A percentile compares a stretch with the other conserved stretches of the same genome.
Conservation (phyloP, 495 filamentous ascomycete genomes). For the Aspergillus taichungensis region DNA sequence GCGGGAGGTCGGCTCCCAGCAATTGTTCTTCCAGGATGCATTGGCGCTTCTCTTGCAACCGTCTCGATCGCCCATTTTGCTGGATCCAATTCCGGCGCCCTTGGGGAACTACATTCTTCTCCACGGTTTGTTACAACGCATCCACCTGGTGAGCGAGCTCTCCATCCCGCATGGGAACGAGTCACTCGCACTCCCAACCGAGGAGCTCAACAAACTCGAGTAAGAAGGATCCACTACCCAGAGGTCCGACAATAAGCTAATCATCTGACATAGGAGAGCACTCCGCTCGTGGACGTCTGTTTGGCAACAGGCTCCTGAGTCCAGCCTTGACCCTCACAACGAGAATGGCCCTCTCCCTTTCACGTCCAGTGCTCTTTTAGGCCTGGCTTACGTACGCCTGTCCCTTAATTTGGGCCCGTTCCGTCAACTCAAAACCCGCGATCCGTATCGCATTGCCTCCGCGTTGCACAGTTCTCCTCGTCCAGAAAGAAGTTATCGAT, state of each 20-base stretch:
- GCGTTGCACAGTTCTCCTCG: conserved; percentile 25
- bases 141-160: conserved; percentile 32
- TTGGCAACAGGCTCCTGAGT: conserved; percentile 37
- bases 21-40: conserved; percentile 32
- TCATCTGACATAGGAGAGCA: conserved; percentile 17
- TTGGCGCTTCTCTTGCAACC: conserved; percentile 28
- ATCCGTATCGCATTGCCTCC: conserved; percentile 25
- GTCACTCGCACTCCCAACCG: conserved; percentile 23
- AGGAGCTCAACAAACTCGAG: conserved; percentile 33
- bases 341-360: conserved; percentile 34
- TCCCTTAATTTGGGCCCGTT: conserved; percentile 30
- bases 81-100: conserved; percentile 28
- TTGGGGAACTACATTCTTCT: conserved; percentile 33
- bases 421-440: conserved; percentile 29
- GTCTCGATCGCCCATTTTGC: conserved; percentile 17
- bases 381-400: conserved; percentile 32
- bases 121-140: conserved; percentile 32
- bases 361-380: conserved; percentile 30
- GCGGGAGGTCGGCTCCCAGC: conserved; percentile 22
- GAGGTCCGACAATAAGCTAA: neutral
- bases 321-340: conserved; percentile 33
- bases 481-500: conserved; percentile 27
- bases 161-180: conserved; percentile 28
- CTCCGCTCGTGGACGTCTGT: conserved; percentile 32
- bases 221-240: conserved; percentile 7